Conservation (phyloP, 108 stramenopile genomes). For the Skeletonema costatum region DNA sequence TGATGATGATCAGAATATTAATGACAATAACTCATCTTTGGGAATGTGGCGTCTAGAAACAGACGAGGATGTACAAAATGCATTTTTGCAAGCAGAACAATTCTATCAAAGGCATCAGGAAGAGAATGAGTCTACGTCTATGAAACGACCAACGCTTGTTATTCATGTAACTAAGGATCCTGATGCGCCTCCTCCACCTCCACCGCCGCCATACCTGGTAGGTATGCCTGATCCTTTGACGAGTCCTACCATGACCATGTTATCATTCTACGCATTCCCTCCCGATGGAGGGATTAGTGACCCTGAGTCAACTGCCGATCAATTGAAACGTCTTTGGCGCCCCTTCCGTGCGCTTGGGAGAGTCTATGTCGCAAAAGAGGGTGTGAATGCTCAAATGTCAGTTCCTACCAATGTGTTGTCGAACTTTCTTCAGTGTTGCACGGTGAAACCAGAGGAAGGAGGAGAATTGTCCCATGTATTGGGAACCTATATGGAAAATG, state of each 20-base stretch:
- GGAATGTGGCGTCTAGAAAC: constrained; percentile 52
- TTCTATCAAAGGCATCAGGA: constrained; percentile 52
- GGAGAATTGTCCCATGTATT: constrained; percentile 39
- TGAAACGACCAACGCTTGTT: constrained; percentile 79
- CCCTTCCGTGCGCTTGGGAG: constrained; percentile 90
- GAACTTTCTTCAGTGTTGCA: constrained; percentile 30
- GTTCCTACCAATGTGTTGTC: constrained; percentile 83
- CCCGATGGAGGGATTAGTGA: constrained; percentile 60
- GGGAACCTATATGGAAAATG: constrained; percentile 88
- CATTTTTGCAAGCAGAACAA: constrained; percentile 68
- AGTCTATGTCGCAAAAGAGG: constrained; percentile 94
- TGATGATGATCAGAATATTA: constrained; percentile 6
- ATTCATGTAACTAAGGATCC: constrained; percentile 81
- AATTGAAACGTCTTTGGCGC: constrained; percentile 70
- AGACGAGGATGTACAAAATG: constrained; percentile 73
- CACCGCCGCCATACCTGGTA: constrained; percentile 66
- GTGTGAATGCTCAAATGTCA: constrained; percentile 98
- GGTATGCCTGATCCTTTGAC: constrained; percentile 71
- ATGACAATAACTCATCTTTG: not conserved
- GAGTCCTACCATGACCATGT: constrained; percentile 85
- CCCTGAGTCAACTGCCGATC: constrained; percentile 71
- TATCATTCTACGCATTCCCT: constrained; percentile 88
- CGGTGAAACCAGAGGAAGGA: constrained; percentile 4
- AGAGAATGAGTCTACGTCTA: constrained; percentile 3
- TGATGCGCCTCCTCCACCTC: constrained; percentile 83